Evolutionary conservation across 2,329 filamentous ascomycete genomes (phyloP).

Genomic region (Cryphonectria radicalis): DNA sequence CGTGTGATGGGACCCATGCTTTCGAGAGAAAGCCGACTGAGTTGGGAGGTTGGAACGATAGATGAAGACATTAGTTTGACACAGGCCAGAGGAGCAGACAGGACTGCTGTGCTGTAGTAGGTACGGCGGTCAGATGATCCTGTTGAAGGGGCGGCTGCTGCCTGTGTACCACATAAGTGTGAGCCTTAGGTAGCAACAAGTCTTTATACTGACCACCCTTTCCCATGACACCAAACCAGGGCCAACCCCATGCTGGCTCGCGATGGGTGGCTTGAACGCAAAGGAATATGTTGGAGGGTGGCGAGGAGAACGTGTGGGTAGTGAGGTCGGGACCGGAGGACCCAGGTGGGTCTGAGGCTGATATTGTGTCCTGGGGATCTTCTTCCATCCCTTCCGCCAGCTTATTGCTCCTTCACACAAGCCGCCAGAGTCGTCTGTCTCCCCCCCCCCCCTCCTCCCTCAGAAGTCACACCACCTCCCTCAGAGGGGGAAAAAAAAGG

Average conservation of each 20-base stretch:
- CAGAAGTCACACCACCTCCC: background rate
- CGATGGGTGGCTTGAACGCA: constrained; percentile 4
- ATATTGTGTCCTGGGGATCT: constrained; percentile 6
- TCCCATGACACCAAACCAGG: background rate
- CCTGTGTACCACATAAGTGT: background rate
- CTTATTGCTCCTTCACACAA: constrained; percentile 16
- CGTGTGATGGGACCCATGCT: constrained; percentile 44
- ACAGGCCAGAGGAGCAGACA: background rate
- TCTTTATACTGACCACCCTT: constrained; percentile 1
- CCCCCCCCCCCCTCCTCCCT: background rate
- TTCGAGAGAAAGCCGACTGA: constrained; percentile 48
- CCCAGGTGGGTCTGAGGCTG: constrained; percentile 22
- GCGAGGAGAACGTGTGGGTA: constrained; percentile 14
- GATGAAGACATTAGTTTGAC: constrained; percentile 31
- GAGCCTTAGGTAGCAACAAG: constrained; percentile 7
- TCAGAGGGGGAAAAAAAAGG: background rate
- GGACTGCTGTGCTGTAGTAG: background rate
- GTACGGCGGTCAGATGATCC: background rate
- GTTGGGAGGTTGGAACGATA: constrained; percentile 43
- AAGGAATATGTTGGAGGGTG: constrained; percentile 8
- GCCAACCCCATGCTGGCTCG: background rate
- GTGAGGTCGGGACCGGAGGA: constrained; percentile 13
- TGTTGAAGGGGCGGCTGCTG: background rate
- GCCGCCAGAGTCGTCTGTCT: background rate
- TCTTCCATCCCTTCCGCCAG: constrained; percentile 7